phyloP scores from a whole-genome alignment of 139 green algal genomes.

The Trebouxia sp. region DNA sequence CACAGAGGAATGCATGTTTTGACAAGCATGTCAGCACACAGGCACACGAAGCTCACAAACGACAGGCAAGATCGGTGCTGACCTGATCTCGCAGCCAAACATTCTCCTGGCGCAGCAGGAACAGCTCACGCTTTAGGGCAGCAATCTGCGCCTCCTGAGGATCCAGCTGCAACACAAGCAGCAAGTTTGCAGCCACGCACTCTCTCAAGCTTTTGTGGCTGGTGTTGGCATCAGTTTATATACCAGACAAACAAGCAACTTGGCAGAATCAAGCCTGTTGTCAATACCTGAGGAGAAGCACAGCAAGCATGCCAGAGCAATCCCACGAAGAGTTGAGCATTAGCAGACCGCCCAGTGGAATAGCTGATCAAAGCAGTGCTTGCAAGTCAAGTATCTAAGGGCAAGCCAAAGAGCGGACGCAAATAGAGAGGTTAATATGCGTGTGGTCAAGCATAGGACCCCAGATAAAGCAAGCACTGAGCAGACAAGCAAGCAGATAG shows the following conservation, averaged over 20 bases:
- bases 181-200: not conserved
- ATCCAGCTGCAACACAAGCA: slow-evolving; percentile 40
- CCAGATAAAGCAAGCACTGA: too few species aligned
- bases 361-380: too few species aligned
- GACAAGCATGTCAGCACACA: too few species aligned
- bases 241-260: not conserved
- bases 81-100: slow-evolving; percentile 49
- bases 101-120: slow-evolving; percentile 71
- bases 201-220: not conserved
- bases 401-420: too few species aligned
- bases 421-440: too few species aligned
- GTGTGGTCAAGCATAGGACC: too few species aligned
- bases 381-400: too few species aligned
- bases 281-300: not conserved
- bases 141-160: slow-evolving; percentile 56
- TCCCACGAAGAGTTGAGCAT: too few species aligned
- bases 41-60: too few species aligned
- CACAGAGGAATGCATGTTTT: too few species aligned
- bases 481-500: not conserved
- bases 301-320: too few species aligned
- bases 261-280: not conserved
- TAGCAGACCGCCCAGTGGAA: too few species aligned
- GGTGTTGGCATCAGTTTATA: not conserved
- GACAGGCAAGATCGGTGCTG: not conserved
- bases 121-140: slow-evolving; percentile 73